Base-by-base conservation (phyloP, 768 basidiomycete species). In the Rhodotorula paludigena region DNA sequence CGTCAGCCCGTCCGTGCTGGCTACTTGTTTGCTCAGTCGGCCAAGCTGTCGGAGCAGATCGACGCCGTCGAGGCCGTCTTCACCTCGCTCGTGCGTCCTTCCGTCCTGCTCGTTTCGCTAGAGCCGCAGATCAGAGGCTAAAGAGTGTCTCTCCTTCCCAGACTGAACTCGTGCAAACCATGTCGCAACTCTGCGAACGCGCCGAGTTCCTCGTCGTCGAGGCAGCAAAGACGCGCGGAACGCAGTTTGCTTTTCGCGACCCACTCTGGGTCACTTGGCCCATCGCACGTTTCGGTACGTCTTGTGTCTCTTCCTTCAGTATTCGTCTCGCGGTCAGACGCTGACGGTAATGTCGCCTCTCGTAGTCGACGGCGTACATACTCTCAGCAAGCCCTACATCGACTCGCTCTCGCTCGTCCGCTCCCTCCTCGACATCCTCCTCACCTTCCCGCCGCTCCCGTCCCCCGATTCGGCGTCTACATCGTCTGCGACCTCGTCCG, bases 211-310 rank as follows among this genome's bases (percentile, higher is more conserved):
- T 73, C 25, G 42, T 66, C 18, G 23, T 65, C 35, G 72, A 73
- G 33, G 68, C 63, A 4, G 59, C 64, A 8, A 61, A 59, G 35
- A 64, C 63, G 49, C 36, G 64, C 28, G 68, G 72, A 0, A 64
- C 57, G 1, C n/a, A 30, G 2, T 69, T 66, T 20, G 68, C 72
- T 0, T 73, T 69, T 53, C 63, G 61, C 25, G 65, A 73, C 16
- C 68, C 72, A 35, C 45, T 73, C 41, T 73, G 72, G 72, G 65
- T 69, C 3, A 73, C 72, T 21, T 73, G 72, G 72, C 68, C 72
- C 4, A 51, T 73, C 5, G 38, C 64, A 12, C 57, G 65, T 18
- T 73, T 73, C 44, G 68, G 71, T 72, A 14, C 39, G 71, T 58
- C 47, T 10, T 30, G 39, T 25, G 35, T 33, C 15, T 25, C 12